Evolutionary conservation across 306 rosid species (phyloP).

Genomic region (Alnus rubra): DNA sequence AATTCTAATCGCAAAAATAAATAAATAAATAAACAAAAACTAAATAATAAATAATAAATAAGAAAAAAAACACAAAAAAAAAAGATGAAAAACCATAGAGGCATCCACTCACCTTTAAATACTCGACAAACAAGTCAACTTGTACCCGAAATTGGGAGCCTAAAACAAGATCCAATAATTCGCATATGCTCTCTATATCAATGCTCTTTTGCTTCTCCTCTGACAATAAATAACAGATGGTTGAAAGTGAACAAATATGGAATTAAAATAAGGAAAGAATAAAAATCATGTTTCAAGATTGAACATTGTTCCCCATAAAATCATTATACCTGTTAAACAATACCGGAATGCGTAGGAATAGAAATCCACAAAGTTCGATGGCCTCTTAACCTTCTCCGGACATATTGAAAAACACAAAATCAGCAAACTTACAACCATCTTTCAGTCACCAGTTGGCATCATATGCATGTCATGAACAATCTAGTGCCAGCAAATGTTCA

Average conservation of each 20-base stretch:
- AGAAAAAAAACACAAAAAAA: constrained; percentile 5
- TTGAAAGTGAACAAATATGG: constrained; percentile 16
- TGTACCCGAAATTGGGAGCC: constrained; percentile 71
- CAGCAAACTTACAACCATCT: constrained; percentile 22
- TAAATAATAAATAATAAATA: background rate
- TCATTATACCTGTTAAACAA: constrained; percentile 80
- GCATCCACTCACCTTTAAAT: constrained; percentile 68
- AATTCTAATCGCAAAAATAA: background rate
- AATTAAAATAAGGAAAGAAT: constrained; percentile 20
- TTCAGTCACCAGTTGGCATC: constrained; percentile 15
- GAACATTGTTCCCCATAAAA: background rate
- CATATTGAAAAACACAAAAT: constrained; percentile 30
- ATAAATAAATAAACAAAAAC: background rate
- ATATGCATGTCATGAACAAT: background rate
- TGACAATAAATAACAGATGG: constrained; percentile 32
- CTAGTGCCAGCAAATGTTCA: constrained; percentile 8
- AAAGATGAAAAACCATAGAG: constrained; percentile 9
- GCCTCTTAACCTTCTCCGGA: constrained; percentile 72
- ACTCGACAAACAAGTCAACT: constrained; percentile 74
- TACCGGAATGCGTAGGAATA: constrained; percentile 89
- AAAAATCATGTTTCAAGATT: background rate
- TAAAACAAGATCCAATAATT: constrained; percentile 80
- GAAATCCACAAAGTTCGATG: constrained; percentile 82
- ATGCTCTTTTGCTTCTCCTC: constrained; percentile 99
- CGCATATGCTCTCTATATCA: constrained; percentile 93